A percentile compares a stretch with the other conserved stretches of the same genome.
Evolutionary conservation across 2,329 filamentous ascomycete species (phyloP).

Genomic region (Aspergillus candidus): DNA sequence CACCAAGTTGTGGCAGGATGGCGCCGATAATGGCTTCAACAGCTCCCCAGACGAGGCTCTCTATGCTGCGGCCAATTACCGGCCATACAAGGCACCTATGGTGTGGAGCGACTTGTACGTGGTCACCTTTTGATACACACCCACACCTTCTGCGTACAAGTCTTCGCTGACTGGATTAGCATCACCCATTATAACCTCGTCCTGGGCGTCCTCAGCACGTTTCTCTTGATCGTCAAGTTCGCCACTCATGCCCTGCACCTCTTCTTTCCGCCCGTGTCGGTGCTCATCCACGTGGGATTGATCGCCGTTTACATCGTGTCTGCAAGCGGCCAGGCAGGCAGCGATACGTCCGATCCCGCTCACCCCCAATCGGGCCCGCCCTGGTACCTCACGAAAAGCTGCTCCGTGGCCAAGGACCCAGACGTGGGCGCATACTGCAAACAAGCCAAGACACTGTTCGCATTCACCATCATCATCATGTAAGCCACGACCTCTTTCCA

Average conservation of each 20-base stretch:
- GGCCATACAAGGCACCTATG: conserved; percentile 47
- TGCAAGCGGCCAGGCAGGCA: conserved; percentile 50
- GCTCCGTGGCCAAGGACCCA: conserved; percentile 45
- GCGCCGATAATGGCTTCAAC: conserved; percentile 57
- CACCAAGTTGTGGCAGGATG: conserved; percentile 57
- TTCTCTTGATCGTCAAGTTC: conserved; percentile 54
- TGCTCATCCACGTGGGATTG: conserved; percentile 47
- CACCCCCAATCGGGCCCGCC: conserved; percentile 51
- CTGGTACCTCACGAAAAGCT: conserved; percentile 60
- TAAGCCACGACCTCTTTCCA: conserved; percentile 32
- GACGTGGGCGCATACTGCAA: conserved; percentile 50
- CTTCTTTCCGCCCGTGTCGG: conserved; percentile 51
- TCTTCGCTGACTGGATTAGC: conserved; percentile 34
- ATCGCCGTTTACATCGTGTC: conserved; percentile 51
- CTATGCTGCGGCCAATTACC: conserved; percentile 56
- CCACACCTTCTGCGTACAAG: not conserved
- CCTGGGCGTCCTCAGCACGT: conserved; percentile 55
- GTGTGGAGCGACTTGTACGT: conserved; percentile 58
- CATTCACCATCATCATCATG: conserved; percentile 51
- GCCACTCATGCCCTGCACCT: conserved; percentile 53
- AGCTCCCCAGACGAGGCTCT: conserved; percentile 51
- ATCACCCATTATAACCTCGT: conserved; percentile 57
- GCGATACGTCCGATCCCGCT: conserved; percentile 53
- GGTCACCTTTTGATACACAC: not conserved
- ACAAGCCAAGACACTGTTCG: conserved; percentile 56